These are phyloP conservation scores for Diaporthe aspalathi DNA, from an alignment of 2,329 filamentous ascomycete genomes.

Conservation along the genomic window DNA sequence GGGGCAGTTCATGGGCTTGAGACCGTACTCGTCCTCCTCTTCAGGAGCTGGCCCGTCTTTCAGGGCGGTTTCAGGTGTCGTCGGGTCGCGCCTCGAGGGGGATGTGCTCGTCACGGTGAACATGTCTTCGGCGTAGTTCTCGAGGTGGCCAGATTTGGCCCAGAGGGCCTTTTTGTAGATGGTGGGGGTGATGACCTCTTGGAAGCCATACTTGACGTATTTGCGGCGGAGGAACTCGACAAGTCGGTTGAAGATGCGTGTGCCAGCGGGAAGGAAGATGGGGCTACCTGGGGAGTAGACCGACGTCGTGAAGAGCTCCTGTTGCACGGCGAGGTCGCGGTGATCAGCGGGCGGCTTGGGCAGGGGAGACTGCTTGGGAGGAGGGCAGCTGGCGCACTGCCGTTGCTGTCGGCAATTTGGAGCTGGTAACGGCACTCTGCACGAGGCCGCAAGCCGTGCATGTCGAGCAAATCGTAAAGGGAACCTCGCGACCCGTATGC, in stretches of 20 bases:
- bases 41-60: constrained; percentile 46
- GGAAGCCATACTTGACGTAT: constrained; percentile 85
- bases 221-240: constrained; percentile 85
- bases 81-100: constrained; percentile 48
- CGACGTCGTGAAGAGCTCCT: constrained; percentile 84
- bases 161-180: constrained; percentile 92
- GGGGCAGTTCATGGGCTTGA: constrained; percentile 95
- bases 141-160: constrained; percentile 87
- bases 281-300: constrained; percentile 86
- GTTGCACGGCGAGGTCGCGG: constrained; percentile 69
- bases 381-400: constrained; percentile 47
- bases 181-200: constrained; percentile 89
- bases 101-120: constrained; percentile 78
- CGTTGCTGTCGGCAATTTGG: constrained; percentile 26
- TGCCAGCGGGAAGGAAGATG: constrained; percentile 84
- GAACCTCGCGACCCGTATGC: constrained; percentile 41
- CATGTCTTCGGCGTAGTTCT: constrained; percentile 94
- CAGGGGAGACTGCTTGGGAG: constrained; percentile 43
- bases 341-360: constrained; percentile 60
- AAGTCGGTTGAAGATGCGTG: constrained; percentile 85
- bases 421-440: not conserved
- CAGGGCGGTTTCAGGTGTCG: constrained; percentile 41
- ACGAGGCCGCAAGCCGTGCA: not conserved
- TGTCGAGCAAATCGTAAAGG: constrained; percentile 34
- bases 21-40: constrained; percentile 78